Evolutionary conservation across 306 rosid species (phyloP), one percentile per base, ranked within the genome.

Genomic region (Nissolia schottii): DNA sequence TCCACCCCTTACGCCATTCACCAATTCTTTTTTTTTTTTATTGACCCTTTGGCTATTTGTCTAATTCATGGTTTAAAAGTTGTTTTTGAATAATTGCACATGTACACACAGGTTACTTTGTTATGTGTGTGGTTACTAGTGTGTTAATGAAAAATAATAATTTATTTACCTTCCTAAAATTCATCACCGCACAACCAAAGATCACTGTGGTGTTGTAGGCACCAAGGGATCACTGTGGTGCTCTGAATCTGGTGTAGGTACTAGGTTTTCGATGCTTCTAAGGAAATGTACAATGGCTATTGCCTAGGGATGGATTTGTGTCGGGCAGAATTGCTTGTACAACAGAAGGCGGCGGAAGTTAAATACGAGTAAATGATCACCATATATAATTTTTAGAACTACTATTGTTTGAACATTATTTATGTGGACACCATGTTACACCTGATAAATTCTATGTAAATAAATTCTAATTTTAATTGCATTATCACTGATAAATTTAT

Each of bases 231-330:
- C 58, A 64, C 32, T 49, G 48, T 31, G 19, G 29, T 41, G 1
- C 49, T 3, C 5, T 4, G n/a, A 12, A 41, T n/a, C n/a, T 12
- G 4, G n/a, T 3, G 54, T 18, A 13, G 45, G 67, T 20, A 29
- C 46, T 38, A 28, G 32, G 50, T 14, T 22, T 67, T 31, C 14
- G 22, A 32, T 31, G 35, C 27, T 54, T 35, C 18, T 54, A 46
- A 48, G 56, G 71, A 34, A 15, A 48, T 46, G 61, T 76, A 76
- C 43, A 46, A 38, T 14, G n/a, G n/a, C n/a, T n/a, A n/a, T n/a
- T n/a, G 64, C 19, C 25, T 5, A 3, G 56, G 24, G 43, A 24
- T 24, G 71, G 34, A 48, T 62, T 31, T 76, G 29, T 16, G 53
- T n/a, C 25, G 41, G 51, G 16, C 27, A 32, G 25, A n/a, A 66